Evolutionary conservation across 148 eudicot genomes (phyloP), one percentile per base, ranked within the genome.

Genomic region (Selenicereus undatus): DNA sequence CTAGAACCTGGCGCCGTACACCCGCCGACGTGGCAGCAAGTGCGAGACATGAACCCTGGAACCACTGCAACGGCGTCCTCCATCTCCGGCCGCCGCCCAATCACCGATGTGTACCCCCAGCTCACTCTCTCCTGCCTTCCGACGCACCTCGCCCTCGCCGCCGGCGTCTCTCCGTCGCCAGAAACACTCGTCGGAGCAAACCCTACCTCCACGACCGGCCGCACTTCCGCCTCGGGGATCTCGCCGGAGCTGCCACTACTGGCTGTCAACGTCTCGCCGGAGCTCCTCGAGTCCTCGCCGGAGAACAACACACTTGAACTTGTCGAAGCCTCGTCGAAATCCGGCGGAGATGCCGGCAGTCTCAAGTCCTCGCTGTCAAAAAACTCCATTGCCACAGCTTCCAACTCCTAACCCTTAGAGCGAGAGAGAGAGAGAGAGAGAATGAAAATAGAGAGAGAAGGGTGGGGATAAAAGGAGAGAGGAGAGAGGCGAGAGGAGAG

Each of bases 1-100:
- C 78, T 50, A 20, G 89, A 82, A 56, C 87, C 85, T 5, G 84
- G 83, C 2, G 92, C 90, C 39, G 88, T 84, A 74, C 91, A 89
- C 0, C 93, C 97, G 4, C 92, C 93, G 24, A 87, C 88, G 58
- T 84, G 88, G 64, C 83, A 71, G 76, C 93, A 90, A 62, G 88
- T 48, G 74, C 84, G 43, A 14, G 86, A 84, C 77, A 90, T 65
- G 69, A 92, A 90, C 68, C 82, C 90, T 2, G 93, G 89, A 0
- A 87, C 91, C 43, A 88, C 91, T 16, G 90, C 85, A 26, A 94
- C 81, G 24, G 93, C 92, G 58, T 94, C 98, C 73, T 94, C 98
- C 98, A 94, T 94, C 82, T 92, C 98, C 42, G 75, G 81, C 83
- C 97, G 80, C 81, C 93, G 77, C 20, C 98, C 97, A 24, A 92